Base-by-base conservation (phyloP, 805 yeast genomes). In the Pichia paraexigua region DNA sequence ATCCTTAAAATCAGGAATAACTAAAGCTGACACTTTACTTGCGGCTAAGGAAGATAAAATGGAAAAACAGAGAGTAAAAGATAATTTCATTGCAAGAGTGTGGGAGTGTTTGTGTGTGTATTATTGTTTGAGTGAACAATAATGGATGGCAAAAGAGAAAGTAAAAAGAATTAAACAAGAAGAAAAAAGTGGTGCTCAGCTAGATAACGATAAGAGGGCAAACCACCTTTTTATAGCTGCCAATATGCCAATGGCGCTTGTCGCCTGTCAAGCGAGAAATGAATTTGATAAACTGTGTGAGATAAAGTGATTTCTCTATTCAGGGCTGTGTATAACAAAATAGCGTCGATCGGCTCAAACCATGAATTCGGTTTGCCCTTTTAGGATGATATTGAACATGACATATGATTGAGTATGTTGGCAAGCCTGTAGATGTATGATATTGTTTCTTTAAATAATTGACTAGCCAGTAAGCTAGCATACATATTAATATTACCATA, bases 1-100 rank as follows among this genome's bases (percentile, higher is more conserved):
- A 46, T 55, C 61, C 28, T 57, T 28, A 18, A 58, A 49, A 39
- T 51, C 28, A 11, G 61, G 61, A 18, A 58, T 49, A n/a, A 58
- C 60, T 30, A 58, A 53, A n/a, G 57, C 61, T 25, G 58, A 46
- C 21, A 57, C 53, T 18, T 41, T 48, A 27, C 48, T 37, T 7
- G 51, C 57, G 8, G 56, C 57, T 46, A 58, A 44, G 5, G 59
- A 53, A 10, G 56, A 45, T 17, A 51, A 46, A 37, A 58, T 51
- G 2, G 60, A 53, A 15, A 53, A 35, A 39, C 48, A 48, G 35
- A 56, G 45, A 30, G 60, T 44, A 21, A 46, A 43, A 20, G 58
- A 50, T 20, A 56, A 46, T 47, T 57, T 58, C 61, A 58, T 58
- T 27, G 45, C 37, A n/a, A 28, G 18, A 45, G 30, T 17, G 40